Evolutionary conservation across 1,284 basidiomycete species (phyloP), one percentile per base, ranked within the genome.

Genomic region (Ceratobasidium sp.): DNA sequence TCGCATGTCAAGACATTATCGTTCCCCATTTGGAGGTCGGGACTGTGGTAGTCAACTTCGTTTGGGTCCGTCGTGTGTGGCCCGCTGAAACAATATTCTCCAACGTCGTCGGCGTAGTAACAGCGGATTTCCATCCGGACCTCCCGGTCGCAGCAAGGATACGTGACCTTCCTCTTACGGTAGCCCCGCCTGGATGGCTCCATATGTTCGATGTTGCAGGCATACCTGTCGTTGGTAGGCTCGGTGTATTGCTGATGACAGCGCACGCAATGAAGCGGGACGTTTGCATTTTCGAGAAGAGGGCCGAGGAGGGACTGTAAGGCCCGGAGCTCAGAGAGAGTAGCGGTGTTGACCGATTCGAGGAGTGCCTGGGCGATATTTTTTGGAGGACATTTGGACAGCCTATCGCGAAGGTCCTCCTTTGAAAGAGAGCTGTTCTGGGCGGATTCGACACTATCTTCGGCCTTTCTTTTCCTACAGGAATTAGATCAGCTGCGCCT

Each of bases 141-240:
- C 40, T 64, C 61, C 37, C 40, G 37, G 34, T n/a, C 61, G 37
- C 61, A 64, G n/a, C 61, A 64, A 29, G n/a, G 9, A 22, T 64
- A 64, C n/a, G 37, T 64, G n/a, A 15, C 0, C 40, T 37, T 19
- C 11, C 61, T 37, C 19, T 15, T 29, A 29, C 25, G 17, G 15
- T 17, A 25, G 15, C 57, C 57, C 11, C 61, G 25, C 11, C n/a
- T 11, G n/a, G 25, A 11, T n/a, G 9, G n/a, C n/a, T 25, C 61
- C 29, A 37, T 34, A 49, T 65, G 64, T 19, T 49, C 29, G 13
- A 65, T 13, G 5, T 22, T 49, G 64, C 64, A 65, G 43, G 64
- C 64, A 29, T 40, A 46, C 11, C 25, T 22, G 44, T 49, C 17
- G 44, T 65, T 65, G 7, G 43, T 32, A 25, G 64, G 25, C n/a